A percentile compares a stretch with the other conserved stretches of the same genome.
Conservation (phyloP, 306 rosid species). For the Prosopis cineraria region DNA sequence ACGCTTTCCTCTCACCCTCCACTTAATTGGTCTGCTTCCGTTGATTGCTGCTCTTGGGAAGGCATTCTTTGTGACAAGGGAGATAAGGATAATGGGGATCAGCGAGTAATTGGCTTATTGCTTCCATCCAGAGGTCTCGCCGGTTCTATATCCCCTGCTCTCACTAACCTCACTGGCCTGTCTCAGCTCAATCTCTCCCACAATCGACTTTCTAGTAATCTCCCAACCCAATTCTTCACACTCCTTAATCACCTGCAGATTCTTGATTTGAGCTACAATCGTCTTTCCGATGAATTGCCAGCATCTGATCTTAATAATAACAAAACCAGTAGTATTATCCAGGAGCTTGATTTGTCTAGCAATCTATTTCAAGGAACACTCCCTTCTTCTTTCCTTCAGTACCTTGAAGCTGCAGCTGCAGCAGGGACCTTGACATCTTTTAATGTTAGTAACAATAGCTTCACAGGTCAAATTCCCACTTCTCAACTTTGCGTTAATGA, state of each 20-base stretch:
- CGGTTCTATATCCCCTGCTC: slow-evolving; percentile 46
- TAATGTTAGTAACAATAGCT: slow-evolving; percentile 80
- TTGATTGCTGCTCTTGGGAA: slow-evolving; percentile 82
- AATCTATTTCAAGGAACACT: slow-evolving; percentile 61
- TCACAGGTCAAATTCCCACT: slow-evolving; percentile 58
- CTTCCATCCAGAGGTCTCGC: slow-evolving; percentile 58
- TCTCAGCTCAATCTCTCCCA: slow-evolving; percentile 66
- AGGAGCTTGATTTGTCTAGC: slow-evolving; percentile 70
- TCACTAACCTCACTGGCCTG: slow-evolving; percentile 49
- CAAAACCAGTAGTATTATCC: slow-evolving; percentile 29
- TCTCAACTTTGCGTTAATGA: slow-evolving; percentile 47
- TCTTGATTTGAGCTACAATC: slow-evolving; percentile 65
- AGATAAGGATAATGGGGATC: slow-evolving; percentile 9
- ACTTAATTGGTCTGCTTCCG: slow-evolving; percentile 63
- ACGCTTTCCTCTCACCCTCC: slow-evolving; percentile 26
- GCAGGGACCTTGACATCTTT: slow-evolving; percentile 51
- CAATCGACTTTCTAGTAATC: slow-evolving; percentile 51
- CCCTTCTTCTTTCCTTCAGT: slow-evolving; percentile 48
- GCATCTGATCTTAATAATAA: slow-evolving; percentile 5
- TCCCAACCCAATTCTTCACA: slow-evolving; percentile 42
- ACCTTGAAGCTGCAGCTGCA: slow-evolving; percentile 35
- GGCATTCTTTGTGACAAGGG: slow-evolving; percentile 50
- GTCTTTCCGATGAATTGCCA: slow-evolving; percentile 46
- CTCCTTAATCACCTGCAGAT: slow-evolving; percentile 45
- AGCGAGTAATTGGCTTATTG: slow-evolving; percentile 49